These are phyloP conservation scores for Coniochaeta ligniaria DNA, from an alignment of 2,329 filamentous ascomycete species.

Conservation along the genomic window DNA sequence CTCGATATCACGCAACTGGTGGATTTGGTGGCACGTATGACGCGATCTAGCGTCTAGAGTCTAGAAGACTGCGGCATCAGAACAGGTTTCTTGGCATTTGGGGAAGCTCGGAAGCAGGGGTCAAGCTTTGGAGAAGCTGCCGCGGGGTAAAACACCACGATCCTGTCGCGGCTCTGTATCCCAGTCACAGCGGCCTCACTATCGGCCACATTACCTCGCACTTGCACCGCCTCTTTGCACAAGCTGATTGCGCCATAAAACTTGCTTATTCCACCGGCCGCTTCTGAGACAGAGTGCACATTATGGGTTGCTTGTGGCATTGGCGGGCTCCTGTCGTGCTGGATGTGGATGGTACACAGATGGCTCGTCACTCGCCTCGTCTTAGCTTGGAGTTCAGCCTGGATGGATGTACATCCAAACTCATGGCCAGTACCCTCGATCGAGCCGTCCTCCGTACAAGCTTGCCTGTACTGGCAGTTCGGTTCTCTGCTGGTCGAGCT, in stretches of 20 bases:
- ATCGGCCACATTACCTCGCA: background rate
- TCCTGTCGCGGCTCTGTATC: background rate
- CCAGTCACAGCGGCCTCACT: background rate
- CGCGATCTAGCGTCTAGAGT: background rate
- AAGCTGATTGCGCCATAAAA: background rate
- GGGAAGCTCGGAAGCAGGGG: background rate
- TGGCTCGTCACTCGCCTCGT: background rate
- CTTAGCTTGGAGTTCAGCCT: background rate
- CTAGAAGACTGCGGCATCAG: background rate
- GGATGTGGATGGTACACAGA: background rate
- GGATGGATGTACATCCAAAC: background rate
- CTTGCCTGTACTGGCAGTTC: background rate
- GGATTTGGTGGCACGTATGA: background rate
- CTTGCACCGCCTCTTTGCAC: background rate
- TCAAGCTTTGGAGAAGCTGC: background rate
- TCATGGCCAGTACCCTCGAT: background rate
- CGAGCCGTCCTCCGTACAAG: background rate
- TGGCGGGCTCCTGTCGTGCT: background rate
- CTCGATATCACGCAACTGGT: background rate
- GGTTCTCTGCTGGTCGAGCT: background rate
- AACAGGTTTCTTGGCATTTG: conserved; percentile 4
- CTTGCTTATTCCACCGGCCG: background rate
- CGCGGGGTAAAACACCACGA: background rate
- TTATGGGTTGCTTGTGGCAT: background rate
- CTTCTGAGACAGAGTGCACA: background rate